phyloP scores from a whole-genome alignment of 192 early-diverging fungal species.

The Gaertneriomyces sp. region DNA sequence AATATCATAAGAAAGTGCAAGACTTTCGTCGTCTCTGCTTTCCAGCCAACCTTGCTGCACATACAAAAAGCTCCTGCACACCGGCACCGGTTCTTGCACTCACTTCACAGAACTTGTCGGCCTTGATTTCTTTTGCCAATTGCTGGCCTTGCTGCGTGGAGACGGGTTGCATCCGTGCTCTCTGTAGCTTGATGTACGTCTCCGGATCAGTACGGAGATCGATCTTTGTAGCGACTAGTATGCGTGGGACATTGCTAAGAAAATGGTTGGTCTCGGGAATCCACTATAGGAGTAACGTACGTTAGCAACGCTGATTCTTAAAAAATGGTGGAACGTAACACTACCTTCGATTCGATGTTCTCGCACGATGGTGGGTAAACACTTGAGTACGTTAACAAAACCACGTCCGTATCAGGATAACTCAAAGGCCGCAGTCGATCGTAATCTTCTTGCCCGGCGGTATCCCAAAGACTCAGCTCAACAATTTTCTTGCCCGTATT shows the following conservation, averaged over 20 bases:
- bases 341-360: constrained; percentile 68
- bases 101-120: constrained; percentile 79
- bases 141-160: constrained; percentile 52
- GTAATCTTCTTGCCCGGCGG: constrained; percentile 95
- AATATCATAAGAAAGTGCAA: no score
- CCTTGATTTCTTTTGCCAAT: constrained; percentile 67
- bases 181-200: constrained; percentile 8
- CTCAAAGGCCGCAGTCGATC: constrained; percentile 89
- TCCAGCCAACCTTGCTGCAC: constrained; percentile 54
- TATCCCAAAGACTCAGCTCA: constrained; percentile 58
- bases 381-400: constrained; percentile 69
- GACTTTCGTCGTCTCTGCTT: neutral
- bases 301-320: neutral
- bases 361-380: constrained; percentile 77
- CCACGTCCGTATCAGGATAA: constrained; percentile 86
- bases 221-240: constrained; percentile 60
- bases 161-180: constrained; percentile 11
- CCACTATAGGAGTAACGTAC: constrained; percentile 54
- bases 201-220: constrained; percentile 42
- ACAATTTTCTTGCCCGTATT: constrained; percentile 5
- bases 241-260: constrained; percentile 70
- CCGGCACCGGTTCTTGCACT: constrained; percentile 72
- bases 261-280: constrained; percentile 79
- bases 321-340: neutral
- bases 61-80: constrained; percentile 61